A percentile compares a stretch with the other conserved stretches of the same genome.
Conservation (phyloP, 805 yeast genomes). For the Candida pseudoglaebosa region DNA sequence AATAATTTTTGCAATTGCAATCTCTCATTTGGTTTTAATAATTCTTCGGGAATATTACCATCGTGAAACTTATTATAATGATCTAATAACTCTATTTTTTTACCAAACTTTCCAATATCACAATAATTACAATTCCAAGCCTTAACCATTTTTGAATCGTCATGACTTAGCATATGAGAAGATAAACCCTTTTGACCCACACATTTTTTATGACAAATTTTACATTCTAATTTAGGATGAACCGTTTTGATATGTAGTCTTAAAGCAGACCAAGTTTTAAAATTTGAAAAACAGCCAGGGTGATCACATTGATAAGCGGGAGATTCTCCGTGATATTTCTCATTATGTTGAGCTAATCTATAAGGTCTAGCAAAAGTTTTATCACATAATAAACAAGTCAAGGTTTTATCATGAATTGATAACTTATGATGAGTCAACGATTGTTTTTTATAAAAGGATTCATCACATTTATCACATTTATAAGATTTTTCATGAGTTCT, state of each 20-base stretch:
- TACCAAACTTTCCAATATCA: conserved; percentile 43
- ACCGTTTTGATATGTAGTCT: conserved; percentile 66
- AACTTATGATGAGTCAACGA: conserved; percentile 69
- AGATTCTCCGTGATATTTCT: conserved; percentile 57
- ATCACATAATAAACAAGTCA: conserved; percentile 61
- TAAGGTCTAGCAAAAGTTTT: conserved; percentile 62
- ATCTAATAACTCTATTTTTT: conserved; percentile 50
- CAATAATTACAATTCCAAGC: conserved; percentile 68
- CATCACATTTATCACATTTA: conserved; percentile 63
- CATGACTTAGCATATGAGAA: conserved; percentile 71
- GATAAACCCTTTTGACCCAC: conserved; percentile 67
- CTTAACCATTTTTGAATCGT: conserved; percentile 45
- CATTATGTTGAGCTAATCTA: conserved; percentile 61
- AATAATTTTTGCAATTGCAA: conserved; percentile 19
- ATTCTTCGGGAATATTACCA: conserved; percentile 30
- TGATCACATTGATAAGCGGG: conserved; percentile 58
- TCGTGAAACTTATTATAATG: conserved; percentile 57
- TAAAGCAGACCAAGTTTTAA: conserved; percentile 70
- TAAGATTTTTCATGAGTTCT: conserved; percentile 70
- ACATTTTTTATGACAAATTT: conserved; percentile 64
- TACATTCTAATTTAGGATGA: conserved; percentile 69
- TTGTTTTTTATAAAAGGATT: conserved; percentile 70
- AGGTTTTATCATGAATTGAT: conserved; percentile 53
- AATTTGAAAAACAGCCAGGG: conserved; percentile 55
- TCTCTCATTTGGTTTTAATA: conserved; percentile 23